Percentiles rank a stretch among this genome's conserved stretches.
Conservation (phyloP, 73 alveolate species). For the Halteria grandinella region DNA sequence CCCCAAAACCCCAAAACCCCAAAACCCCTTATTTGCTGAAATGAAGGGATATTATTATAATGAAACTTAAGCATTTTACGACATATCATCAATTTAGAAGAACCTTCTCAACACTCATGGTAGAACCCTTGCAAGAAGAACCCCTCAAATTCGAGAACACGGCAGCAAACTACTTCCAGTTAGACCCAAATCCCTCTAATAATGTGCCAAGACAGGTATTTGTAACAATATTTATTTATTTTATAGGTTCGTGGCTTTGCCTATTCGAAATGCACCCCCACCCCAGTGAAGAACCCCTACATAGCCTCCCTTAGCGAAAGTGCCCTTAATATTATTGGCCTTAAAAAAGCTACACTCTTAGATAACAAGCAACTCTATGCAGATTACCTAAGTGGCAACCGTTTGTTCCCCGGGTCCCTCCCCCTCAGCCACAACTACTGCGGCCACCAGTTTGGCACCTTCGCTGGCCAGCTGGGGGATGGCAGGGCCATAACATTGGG, state of each 20-base stretch:
- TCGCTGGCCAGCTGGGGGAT: conserved; percentile 85
- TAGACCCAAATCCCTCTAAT: conserved; percentile 18
- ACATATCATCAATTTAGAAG: background rate
- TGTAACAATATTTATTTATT: background rate
- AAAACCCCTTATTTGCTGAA: conserved; percentile 8
- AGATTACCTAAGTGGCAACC: conserved; percentile 64
- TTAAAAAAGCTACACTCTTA: background rate
- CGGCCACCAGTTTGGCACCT: conserved; percentile 81
- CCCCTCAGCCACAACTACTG: conserved; percentile 81
- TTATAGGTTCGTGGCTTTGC: conserved; percentile 29
- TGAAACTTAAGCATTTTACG: conserved; percentile 9
- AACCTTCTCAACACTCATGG: too few relatives aligned
- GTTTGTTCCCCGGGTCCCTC: conserved; percentile 46
- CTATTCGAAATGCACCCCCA: conserved; percentile 27
- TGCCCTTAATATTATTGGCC: conserved; percentile 1
- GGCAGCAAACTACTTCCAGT: background rate
- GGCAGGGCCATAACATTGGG: conserved; percentile 86
- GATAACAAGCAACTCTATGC: conserved; percentile 54
- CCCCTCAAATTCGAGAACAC: conserved; percentile 46
- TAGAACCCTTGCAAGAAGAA: background rate
- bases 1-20: too few relatives aligned
- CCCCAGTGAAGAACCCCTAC: conserved; percentile 65
- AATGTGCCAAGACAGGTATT: conserved; percentile 34
- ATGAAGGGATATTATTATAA: background rate
- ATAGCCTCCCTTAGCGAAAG: conserved; percentile 17